Percentiles rank a stretch among this genome's conserved stretches.
These are phyloP conservation scores for Galeopsis tetrahit DNA, from an alignment of 257 asterid genomes.

Conservation along the genomic window DNA sequence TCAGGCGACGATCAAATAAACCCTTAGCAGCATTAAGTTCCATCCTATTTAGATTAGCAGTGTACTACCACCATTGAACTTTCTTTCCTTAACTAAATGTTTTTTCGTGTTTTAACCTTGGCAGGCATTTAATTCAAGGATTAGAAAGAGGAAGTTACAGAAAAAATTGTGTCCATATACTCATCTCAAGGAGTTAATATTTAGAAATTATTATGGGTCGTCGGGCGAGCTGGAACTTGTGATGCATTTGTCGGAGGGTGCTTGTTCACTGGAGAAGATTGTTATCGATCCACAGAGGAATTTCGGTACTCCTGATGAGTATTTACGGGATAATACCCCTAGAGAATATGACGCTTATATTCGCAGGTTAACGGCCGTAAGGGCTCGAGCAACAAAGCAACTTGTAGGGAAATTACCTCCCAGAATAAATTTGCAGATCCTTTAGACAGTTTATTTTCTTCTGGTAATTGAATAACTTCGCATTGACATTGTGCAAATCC, in stretches of 20 bases:
- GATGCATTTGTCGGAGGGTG: conserved; percentile 7
- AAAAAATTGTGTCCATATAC: neutral
- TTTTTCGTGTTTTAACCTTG: too few species aligned
- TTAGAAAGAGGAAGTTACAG: neutral
- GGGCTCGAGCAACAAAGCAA: neutral
- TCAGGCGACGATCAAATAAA: too few species aligned
- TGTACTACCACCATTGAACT: neutral
- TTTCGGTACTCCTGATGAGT: neutral
- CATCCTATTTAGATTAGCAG: too few species aligned
- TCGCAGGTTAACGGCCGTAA: neutral
- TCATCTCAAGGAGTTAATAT: conserved; percentile 10
- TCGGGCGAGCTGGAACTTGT: neutral
- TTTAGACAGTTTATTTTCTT: neutral
- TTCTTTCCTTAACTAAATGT: too few species aligned
- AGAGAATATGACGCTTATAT: too few species aligned
- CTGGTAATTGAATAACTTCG: neutral
- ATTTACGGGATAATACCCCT: too few species aligned
- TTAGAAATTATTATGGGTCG: neutral
- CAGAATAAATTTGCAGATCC: neutral
- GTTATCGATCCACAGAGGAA: neutral
- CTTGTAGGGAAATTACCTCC: neutral
- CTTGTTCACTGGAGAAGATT: neutral
- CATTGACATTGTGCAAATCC: too few species aligned
- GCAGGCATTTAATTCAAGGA: too few species aligned
- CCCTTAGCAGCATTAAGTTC: neutral